Evolutionary conservation across 2,329 filamentous ascomycete genomes (phyloP).

Genomic region (Scedosporium boydii): DNA sequence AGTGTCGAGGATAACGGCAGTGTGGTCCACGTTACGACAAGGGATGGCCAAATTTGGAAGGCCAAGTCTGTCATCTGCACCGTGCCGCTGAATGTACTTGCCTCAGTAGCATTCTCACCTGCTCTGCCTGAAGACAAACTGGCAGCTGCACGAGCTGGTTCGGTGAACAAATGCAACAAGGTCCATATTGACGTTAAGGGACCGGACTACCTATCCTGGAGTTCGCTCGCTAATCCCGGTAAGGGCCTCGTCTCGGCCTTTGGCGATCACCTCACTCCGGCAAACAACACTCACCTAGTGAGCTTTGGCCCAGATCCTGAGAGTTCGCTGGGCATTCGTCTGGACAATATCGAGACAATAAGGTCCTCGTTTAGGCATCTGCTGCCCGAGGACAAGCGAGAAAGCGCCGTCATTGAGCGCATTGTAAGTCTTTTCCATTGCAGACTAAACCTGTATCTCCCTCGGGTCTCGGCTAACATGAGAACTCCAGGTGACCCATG

Average conservation of each 20-base stretch:
- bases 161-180: neutral
- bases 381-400: neutral
- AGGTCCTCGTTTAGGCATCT: neutral
- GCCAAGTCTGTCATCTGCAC: no score
- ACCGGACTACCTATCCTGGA: neutral
- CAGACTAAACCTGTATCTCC: no score
- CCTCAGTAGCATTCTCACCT: neutral
- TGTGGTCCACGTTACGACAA: no score
- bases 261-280: neutral
- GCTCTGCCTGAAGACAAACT: neutral
- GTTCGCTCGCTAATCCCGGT: neutral
- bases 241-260: neutral
- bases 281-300: neutral
- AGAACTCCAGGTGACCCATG: no score
- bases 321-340: neutral
- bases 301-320: neutral
- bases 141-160: neutral
- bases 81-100: neutral
- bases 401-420: neutral
- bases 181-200: neutral
- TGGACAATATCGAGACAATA: neutral
- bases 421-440: no score
- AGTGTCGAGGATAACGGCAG: no score
- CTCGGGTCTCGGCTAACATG: no score
- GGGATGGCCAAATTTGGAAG: no score